These are phyloP conservation scores for Solanum lignicaule DNA, from an alignment of 257 asterid genomes.

Conservation along the genomic window DNA sequence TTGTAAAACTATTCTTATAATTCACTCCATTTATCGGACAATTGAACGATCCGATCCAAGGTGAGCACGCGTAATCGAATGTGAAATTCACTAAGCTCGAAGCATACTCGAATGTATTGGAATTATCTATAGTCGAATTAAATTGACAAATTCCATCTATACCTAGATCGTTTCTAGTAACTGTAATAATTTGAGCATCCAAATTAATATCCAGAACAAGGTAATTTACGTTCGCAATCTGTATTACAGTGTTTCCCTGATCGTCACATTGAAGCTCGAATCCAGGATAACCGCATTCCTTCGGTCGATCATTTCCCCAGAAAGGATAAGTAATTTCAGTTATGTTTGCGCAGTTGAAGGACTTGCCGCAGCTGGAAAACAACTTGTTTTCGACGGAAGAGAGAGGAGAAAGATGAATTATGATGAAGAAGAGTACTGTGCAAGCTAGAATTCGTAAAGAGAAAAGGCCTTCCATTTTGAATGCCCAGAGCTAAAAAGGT, in stretches of 20 bases:
- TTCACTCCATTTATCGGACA: constrained; percentile 30
- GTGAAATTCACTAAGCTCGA: constrained; percentile 30
- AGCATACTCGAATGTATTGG: constrained; percentile 27
- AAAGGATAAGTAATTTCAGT: constrained; percentile 35
- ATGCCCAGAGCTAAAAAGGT: background rate
- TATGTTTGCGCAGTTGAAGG: constrained; percentile 38
- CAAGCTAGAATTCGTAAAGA: background rate
- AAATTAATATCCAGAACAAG: constrained; percentile 30
- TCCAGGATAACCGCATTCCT: constrained; percentile 50
- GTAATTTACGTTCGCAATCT: constrained; percentile 17
- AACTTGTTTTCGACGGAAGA: background rate
- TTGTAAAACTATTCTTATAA: constrained; percentile 15
- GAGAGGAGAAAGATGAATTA: background rate
- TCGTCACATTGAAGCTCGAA: constrained; percentile 31
- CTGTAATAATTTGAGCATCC: constrained; percentile 15
- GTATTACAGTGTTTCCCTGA: constrained; percentile 3
- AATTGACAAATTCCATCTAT: constrained; percentile 24
- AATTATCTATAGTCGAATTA: constrained; percentile 29
- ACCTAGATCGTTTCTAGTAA: constrained; percentile 28
- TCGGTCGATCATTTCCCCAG: constrained; percentile 38
- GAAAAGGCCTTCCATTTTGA: background rate
- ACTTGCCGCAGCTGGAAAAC: constrained; percentile 19
- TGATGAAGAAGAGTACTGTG: background rate
- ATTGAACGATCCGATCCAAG: constrained; percentile 10
- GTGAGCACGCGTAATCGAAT: constrained; percentile 35